Base-by-base conservation (phyloP, 306 rosid species). In the Quercus cerris region DNA sequence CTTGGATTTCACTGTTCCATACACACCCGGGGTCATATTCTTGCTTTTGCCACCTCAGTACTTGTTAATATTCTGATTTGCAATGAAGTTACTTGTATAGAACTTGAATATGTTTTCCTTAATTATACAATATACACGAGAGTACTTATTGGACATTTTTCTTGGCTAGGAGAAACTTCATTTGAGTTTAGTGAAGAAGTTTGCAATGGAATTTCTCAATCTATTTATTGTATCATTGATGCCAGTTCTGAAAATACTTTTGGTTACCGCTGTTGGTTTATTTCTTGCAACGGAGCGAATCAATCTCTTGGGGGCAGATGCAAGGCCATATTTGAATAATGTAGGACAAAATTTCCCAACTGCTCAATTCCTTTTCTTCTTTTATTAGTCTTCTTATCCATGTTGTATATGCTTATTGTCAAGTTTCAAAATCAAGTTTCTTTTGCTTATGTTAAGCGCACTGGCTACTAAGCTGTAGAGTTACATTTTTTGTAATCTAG, bases 191-290 rank as follows among this genome's bases (percentile, higher is more conserved):
- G 20, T 31, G 35, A 64, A 30, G 14, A 64, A 64, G 46, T 31
- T 64, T 19, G 28, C 72, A n/a, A 67, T 67, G 72, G 72, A 13
- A 4, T 67, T 67, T 17, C 72, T 68, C 17, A 4, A 19, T 35
- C 72, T 68, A 10, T 68, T 68, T 46, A n/a, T 68, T 35, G 72
- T 68, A 17, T 52, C 72, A 33, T 68, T 68, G 6, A 68, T 68
- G 72, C 72, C 72, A 35, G 52, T 68, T 11, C 72, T 68, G 52
- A 35, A 68, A 31, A 68, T 9, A 33, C 72, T 68, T 6, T 9
- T 68, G 11, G 5, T 68, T 33, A 35, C 72, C 0, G 52, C 27
- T 68, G 7, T 68, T 19, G 72, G 72, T 8, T n/a, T 68, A n/a
- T 10, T 68, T 38, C 72, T 68, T 33, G 72, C 25, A 68, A 68